Conservation (phyloP, 2,329 filamentous ascomycete species). For the Botryosphaeria agaves region DNA sequence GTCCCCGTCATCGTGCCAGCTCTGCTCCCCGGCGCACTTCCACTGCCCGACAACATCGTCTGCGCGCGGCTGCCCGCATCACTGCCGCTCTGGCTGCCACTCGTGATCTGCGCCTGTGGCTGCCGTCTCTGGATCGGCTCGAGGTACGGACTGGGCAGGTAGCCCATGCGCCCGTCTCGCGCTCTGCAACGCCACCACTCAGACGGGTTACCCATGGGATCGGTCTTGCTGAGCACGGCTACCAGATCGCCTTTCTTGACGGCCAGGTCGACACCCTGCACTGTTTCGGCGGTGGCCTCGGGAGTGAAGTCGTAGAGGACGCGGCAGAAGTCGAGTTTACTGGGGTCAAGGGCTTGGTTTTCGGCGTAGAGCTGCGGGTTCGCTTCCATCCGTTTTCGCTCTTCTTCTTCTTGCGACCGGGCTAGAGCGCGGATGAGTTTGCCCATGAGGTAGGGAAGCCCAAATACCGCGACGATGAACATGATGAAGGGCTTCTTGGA, state of each 20-base stretch:
- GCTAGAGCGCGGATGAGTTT: slow-evolving; percentile 83
- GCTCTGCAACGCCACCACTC: slow-evolving; percentile 97
- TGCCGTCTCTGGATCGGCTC: slow-evolving; percentile 50
- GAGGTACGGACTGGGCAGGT: slow-evolving; percentile 79
- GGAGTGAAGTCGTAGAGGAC: slow-evolving; percentile 89
- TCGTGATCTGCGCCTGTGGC: slow-evolving; percentile 27
- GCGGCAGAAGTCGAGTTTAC: slow-evolving; percentile 91
- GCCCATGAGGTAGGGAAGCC: slow-evolving; percentile 89
- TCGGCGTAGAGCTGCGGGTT: slow-evolving; percentile 26
- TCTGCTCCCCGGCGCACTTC: slow-evolving; percentile 17
- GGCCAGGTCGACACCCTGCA: slow-evolving; percentile 64
- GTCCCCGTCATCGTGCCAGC: slow-evolving; percentile 27
- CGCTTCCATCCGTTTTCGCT: slow-evolving; percentile 40
- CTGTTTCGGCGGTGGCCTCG: slow-evolving; percentile 36
- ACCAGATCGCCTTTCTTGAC: slow-evolving; percentile 94
- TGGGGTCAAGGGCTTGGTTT: slow-evolving; percentile 52
- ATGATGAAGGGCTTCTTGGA: slow-evolving; percentile 93
- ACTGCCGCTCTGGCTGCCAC: slow-evolving; percentile 21
- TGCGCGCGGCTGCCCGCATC: slow-evolving; percentile 31
- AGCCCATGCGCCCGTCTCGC: slow-evolving; percentile 77
- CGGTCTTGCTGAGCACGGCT: slow-evolving; percentile 79
- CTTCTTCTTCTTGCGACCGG: slow-evolving; percentile 69
- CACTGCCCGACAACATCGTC: slow-evolving; percentile 26
- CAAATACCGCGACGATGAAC: slow-evolving; percentile 87
- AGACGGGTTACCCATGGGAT: slow-evolving; percentile 77